Evolutionary conservation across 2,329 filamentous ascomycete species (phyloP).

Genomic region (Aulographum hederae): DNA sequence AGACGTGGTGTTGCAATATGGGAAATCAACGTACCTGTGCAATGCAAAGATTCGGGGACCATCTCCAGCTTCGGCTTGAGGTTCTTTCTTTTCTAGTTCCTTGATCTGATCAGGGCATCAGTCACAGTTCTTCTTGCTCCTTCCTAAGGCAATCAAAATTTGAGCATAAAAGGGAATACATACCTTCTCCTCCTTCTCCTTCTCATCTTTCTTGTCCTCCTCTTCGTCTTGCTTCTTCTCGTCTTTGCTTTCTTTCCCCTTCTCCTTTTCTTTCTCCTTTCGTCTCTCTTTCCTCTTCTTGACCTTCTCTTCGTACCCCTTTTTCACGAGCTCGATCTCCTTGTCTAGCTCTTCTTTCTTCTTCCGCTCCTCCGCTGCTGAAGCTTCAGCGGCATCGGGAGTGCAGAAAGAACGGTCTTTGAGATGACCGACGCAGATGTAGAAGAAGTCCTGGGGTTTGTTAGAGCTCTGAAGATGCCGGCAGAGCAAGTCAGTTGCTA

Average conservation of each 20-base stretch:
- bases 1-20: no score
- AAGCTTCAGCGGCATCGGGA: conserved; percentile 49
- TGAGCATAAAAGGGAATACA: neutral
- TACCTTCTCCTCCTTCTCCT: conserved; percentile 42
- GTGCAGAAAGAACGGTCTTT: conserved; percentile 67
- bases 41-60: conserved; percentile 68
- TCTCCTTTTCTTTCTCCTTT: conserved; percentile 21
- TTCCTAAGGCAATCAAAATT: neutral
- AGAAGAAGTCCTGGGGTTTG: conserved; percentile 61
- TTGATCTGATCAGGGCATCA: no score
- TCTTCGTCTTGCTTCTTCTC: conserved; percentile 48
- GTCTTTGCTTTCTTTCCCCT: conserved; percentile 29
- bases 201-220: conserved; percentile 45
- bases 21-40: conserved; percentile 44
- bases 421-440: conserved; percentile 67
- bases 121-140: no score
- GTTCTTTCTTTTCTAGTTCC: conserved; percentile 22
- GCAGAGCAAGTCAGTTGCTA: conserved; percentile 23
- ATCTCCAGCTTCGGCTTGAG: conserved; percentile 35
- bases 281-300: conserved; percentile 36
- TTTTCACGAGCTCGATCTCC: conserved; percentile 30
- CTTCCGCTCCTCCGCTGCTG: conserved; percentile 27
- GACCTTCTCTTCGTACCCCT: conserved; percentile 32
- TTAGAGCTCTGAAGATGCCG: no score
- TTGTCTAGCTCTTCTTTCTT: conserved; percentile 27